phyloP scores from a whole-genome alignment of 805 yeast genomes.

The Metschnikowia colocasiae region DNA sequence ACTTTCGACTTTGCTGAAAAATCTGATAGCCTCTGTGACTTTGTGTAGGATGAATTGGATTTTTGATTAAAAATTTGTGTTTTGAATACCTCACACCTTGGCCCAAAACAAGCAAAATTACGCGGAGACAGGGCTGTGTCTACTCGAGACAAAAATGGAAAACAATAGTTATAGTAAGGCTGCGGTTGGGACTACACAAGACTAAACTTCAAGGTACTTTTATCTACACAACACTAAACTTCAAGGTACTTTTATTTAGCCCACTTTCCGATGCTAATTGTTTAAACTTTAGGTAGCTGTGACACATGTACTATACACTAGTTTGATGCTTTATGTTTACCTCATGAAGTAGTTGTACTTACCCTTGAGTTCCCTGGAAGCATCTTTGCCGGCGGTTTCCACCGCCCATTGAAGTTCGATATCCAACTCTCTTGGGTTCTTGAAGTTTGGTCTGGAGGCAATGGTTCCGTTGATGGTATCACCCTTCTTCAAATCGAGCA shows the following conservation, averaged over 20 bases:
- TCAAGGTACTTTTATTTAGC: not conserved
- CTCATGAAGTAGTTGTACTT: conserved; percentile 70
- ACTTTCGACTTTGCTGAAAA: not conserved
- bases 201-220: too few species aligned
- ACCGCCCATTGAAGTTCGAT: conserved; percentile 64
- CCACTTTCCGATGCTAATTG: not conserved
- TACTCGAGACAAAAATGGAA: too few species aligned
- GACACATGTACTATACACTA: not conserved
- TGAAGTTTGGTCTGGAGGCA: conserved; percentile 69
- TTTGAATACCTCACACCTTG: not conserved
- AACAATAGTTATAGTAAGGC: too few species aligned
- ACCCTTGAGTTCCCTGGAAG: conserved; percentile 54
- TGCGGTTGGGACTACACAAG: too few species aligned
- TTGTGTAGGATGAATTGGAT: not conserved
- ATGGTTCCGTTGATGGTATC: conserved; percentile 71
- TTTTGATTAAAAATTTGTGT: not conserved
- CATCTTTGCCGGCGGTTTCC: conserved; percentile 41
- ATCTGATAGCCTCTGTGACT: not conserved
- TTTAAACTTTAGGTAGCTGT: not conserved
- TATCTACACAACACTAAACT: too few species aligned
- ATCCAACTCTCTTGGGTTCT: conserved; percentile 88
- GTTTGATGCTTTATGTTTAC: conserved; percentile 23
- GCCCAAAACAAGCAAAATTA: not conserved
- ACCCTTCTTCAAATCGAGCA: conserved; percentile 69
- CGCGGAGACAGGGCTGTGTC: too few species aligned